These are phyloP conservation scores for Zasmidium cellare DNA, from an alignment of 2,329 filamentous ascomycete species.

Conservation along the genomic window DNA sequence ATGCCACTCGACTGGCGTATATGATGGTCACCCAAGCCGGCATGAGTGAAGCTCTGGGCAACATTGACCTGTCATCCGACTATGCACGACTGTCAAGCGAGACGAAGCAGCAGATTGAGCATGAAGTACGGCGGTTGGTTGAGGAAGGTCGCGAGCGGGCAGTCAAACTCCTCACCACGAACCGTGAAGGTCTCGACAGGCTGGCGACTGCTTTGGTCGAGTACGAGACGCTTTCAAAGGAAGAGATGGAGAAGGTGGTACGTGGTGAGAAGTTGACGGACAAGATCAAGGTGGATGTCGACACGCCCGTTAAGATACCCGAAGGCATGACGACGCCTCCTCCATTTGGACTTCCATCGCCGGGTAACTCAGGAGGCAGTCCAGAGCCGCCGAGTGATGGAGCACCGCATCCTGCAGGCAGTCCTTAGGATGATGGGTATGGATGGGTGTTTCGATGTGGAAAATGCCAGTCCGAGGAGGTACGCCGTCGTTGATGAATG, in stretches of 20 bases:
- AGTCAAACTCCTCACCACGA: conserved; percentile 66
- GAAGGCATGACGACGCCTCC: conserved; percentile 33
- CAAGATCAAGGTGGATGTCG: conserved; percentile 60
- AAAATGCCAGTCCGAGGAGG: background rate
- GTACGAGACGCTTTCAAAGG: conserved; percentile 87
- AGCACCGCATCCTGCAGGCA: background rate
- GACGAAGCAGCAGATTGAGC: conserved; percentile 83
- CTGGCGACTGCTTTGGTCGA: conserved; percentile 87
- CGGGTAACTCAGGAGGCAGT: background rate
- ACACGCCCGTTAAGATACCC: conserved; percentile 68
- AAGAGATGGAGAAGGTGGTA: conserved; percentile 88
- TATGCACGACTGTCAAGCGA: conserved; percentile 81
- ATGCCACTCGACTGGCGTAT: conserved; percentile 79
- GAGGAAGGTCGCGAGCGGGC: conserved; percentile 80
- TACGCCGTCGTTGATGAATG: background rate
- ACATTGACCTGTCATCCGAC: conserved; percentile 80
- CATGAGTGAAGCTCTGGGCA: conserved; percentile 85
- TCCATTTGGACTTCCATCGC: background rate
- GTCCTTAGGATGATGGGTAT: background rate
- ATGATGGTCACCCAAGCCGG: conserved; percentile 85
- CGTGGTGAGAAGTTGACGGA: conserved; percentile 77
- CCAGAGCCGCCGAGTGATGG: background rate
- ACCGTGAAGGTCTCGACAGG: conserved; percentile 81
- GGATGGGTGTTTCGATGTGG: background rate
- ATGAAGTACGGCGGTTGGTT: conserved; percentile 81